Evolutionary conservation across 106 monocot genomes (phyloP), one percentile per base, ranked within the genome.

Genomic region (Apostasia ramifera): DNA sequence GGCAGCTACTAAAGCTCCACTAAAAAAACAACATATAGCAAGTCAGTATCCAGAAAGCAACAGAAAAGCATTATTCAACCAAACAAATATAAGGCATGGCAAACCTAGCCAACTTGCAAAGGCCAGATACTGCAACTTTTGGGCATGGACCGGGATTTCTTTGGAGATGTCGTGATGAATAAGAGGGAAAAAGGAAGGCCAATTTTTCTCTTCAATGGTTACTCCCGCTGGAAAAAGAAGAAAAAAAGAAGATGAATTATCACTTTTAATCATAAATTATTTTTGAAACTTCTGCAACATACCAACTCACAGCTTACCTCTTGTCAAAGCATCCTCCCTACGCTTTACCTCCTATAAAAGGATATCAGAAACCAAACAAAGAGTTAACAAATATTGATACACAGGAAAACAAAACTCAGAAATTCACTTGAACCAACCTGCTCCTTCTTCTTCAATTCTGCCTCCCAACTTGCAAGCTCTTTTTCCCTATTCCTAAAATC

Each of bases 91-190:
- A 6, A 66, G 14, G 52, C 6, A 40, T 66, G 14, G 12, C 65
- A 50, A 77, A 81, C 90, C 90, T 69, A 91, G 65, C 90, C 86
- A 91, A 61, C 83, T 86, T 61, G 83, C 79, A 78, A 91, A 91
- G 71, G 90, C 86, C 50, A 91, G 47, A 70, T 91, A 91, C 54
- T 91, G 90, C 73, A 86, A 74, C 63, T 79, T 81, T 59, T 91
- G 90, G 55, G 79, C 83, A 79, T 83, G 81, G 8, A 86, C 72
- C 2, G 90, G 90, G 39, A 91, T 91, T 55, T 91, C 90, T 57
- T 86, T 91, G 39, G 83, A 40, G 59, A 91, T 91, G 47, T 91
- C 90, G 84, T 91, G 90, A 66, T 91, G 90, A 71, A 91, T 91
- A 41, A 91, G 76, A 1, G 90, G 86, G 58, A 86, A 84, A 73